These are phyloP conservation scores for Helotiales sp. DNA, from an alignment of 2,329 filamentous ascomycete species.

Conservation along the genomic window DNA sequence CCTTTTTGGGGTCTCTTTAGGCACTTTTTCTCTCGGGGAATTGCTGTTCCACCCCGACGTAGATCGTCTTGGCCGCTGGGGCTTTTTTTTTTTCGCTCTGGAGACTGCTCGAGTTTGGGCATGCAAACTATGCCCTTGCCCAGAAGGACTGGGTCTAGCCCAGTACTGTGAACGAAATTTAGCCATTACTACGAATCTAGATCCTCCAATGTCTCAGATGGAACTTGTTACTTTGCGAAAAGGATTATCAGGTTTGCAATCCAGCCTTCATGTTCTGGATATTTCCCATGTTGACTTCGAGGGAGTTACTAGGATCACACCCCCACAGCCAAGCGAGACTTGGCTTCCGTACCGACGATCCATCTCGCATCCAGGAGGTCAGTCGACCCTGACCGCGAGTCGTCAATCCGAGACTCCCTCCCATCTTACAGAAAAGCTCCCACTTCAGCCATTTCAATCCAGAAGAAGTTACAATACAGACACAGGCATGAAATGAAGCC, in stretches of 20 bases:
- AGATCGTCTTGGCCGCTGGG: no score
- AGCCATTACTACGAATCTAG: no score
- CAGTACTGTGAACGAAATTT: no score
- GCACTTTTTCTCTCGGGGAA: no score
- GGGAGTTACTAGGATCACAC: background rate
- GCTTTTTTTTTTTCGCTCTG: no score
- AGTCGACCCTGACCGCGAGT: slow-evolving; percentile 23
- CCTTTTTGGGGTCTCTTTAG: no score
- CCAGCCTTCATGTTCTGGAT: background rate
- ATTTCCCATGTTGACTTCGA: background rate
- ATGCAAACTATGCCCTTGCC: no score
- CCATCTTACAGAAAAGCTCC: slow-evolving; percentile 1
- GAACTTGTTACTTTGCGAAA: no score
- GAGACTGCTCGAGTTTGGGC: no score
- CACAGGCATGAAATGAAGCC: slow-evolving; percentile 39
- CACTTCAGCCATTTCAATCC: background rate
- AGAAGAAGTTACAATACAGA: slow-evolving; percentile 1
- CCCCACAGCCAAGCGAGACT: slow-evolving; percentile 14
- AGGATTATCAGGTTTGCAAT: background rate
- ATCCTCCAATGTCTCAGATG: no score
- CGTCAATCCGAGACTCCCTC: background rate
- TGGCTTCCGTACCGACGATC: slow-evolving; percentile 2
- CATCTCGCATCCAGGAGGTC: slow-evolving; percentile 14
- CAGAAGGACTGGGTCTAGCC: no score
- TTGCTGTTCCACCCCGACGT: no score